These are phyloP conservation scores for Chrysanthemum makinoi DNA, from an alignment of 129 eudicot genomes.

Conservation along the genomic window DNA sequence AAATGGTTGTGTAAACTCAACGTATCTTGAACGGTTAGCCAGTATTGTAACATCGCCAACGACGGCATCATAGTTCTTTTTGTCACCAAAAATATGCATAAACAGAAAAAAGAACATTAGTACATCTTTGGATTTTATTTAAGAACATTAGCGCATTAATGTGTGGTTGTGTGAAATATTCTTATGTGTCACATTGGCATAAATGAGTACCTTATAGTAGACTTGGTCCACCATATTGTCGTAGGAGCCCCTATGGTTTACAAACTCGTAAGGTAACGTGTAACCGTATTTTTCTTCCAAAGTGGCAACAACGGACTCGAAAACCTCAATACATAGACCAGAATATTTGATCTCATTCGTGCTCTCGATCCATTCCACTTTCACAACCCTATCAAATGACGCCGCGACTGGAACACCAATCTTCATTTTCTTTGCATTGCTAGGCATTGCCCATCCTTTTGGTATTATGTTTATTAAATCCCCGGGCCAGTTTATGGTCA, in stretches of 20 bases:
- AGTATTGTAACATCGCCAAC: constrained; percentile 56
- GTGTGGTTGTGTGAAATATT: no score
- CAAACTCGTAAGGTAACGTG: constrained; percentile 33
- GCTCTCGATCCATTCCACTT: constrained; percentile 19
- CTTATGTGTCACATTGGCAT: neutral
- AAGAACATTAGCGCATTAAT: no score
- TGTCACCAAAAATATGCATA: constrained; percentile 1
- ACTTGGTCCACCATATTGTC: constrained; percentile 30
- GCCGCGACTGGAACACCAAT: constrained; percentile 41
- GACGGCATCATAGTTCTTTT: constrained; percentile 39
- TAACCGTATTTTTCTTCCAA: constrained; percentile 25
- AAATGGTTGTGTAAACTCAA: constrained; percentile 64
- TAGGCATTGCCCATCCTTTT: constrained; percentile 49
- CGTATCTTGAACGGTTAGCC: constrained; percentile 38
- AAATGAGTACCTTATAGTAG: constrained; percentile 27
- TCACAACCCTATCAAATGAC: constrained; percentile 40
- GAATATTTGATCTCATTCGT: constrained; percentile 18
- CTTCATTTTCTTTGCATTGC: constrained; percentile 22
- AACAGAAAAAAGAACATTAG: constrained; percentile 4
- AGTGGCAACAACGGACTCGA: constrained; percentile 14
- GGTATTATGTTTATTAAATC: constrained; percentile 27
- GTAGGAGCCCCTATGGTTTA: constrained; percentile 28
- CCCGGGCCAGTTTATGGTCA: constrained; percentile 48
- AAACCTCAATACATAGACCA: constrained; percentile 37
- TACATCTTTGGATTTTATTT: neutral